Percentiles rank a stretch among this genome's conserved stretches.
These are phyloP conservation scores for Blastocystis sp. DNA, from an alignment of 352 stramenopile species.

Conservation along the genomic window DNA sequence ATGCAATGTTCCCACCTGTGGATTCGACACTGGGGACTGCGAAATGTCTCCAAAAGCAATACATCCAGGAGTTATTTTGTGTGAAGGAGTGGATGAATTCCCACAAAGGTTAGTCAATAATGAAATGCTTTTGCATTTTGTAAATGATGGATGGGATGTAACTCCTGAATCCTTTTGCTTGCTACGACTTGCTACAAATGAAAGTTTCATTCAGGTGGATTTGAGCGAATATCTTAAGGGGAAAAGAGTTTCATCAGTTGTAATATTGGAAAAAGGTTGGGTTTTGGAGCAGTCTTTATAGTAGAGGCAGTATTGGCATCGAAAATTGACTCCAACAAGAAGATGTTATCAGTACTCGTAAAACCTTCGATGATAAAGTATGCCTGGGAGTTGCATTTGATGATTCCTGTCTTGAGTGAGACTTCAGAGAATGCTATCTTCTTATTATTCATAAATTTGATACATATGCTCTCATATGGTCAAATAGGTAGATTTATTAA, in stretches of 20 bases:
- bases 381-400: not conserved
- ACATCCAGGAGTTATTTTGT: not conserved
- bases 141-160: not conserved
- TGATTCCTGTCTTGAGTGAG: not conserved
- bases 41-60: not conserved
- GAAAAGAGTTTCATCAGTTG: not conserved
- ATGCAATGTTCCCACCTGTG: constrained; percentile 77
- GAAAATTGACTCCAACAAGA: not conserved
- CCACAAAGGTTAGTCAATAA: not conserved
- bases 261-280: not conserved
- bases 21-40: constrained; percentile 76
- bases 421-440: not conserved
- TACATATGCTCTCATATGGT: not conserved
- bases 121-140: not conserved
- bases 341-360: not conserved
- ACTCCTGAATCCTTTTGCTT: not conserved
- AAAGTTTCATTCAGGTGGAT: not conserved
- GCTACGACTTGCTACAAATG: not conserved
- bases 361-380: not conserved
- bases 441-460: not conserved
- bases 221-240: not conserved
- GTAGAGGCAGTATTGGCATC: not conserved
- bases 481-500: not conserved
- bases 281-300: not conserved
- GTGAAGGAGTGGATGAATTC: not conserved